Evolutionary conservation across 1,284 basidiomycete genomes (phyloP).

Genomic region (Tilletia horrida): DNA sequence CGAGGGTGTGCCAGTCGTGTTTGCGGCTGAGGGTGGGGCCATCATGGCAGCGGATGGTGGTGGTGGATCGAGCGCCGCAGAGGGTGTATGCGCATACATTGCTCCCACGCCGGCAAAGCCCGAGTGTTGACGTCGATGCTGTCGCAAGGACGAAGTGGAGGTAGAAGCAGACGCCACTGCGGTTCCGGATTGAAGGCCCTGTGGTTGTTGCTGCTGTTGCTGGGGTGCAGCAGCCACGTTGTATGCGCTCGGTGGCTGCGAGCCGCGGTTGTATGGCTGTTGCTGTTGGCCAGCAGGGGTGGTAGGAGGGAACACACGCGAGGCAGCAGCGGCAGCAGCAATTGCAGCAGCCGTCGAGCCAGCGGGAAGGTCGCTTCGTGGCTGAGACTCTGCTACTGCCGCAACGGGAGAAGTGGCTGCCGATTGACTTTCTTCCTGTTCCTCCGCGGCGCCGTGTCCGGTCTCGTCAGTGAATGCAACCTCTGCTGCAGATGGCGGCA

Average conservation of each 20-base stretch:
- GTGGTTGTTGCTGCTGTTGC: not conserved
- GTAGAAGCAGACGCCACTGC: slow-evolving; percentile 2
- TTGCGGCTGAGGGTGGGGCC: not conserved
- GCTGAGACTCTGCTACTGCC: not conserved
- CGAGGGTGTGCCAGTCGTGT: not conserved
- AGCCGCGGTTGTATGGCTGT: not conserved
- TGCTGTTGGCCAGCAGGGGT: not conserved
- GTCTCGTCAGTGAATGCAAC: not conserved
- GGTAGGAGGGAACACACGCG: not conserved
- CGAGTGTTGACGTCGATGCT: slow-evolving; percentile 5
- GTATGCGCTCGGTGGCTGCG: slow-evolving; percentile 3
- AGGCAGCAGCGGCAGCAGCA: slow-evolving; percentile 6
- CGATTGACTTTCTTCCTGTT: not conserved
- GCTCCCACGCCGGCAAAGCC: not conserved
- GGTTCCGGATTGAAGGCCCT: not conserved
- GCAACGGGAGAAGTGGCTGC: not conserved
- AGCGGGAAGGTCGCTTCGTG: not conserved
- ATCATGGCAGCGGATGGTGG: not conserved
- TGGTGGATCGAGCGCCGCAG: not conserved
- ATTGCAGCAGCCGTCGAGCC: slow-evolving; percentile 9
- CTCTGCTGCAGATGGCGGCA: slow-evolving; percentile 6
- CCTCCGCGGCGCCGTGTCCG: not conserved
- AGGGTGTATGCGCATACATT: not conserved
- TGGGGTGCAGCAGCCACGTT: not conserved
- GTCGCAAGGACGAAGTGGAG: slow-evolving; percentile 2